Percentiles rank a stretch among this genome's conserved stretches.
These are phyloP conservation scores for Pyrenophora tritici-repentis DNA, from an alignment of 2,329 filamentous ascomycete species.

Conservation along the genomic window DNA sequence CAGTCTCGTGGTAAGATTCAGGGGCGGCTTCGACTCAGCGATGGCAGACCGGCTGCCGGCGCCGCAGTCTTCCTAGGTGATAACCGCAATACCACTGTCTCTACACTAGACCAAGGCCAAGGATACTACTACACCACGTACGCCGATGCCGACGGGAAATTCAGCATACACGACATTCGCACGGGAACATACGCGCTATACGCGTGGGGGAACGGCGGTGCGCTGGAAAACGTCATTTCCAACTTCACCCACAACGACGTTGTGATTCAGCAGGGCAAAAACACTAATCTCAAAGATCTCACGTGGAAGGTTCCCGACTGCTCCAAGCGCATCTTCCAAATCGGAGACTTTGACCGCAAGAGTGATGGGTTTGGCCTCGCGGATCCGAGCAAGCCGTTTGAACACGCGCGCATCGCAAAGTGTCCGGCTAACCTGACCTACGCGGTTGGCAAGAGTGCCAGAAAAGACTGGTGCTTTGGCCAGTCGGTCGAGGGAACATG, in stretches of 20 bases:
- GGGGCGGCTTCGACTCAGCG: constrained; percentile 53
- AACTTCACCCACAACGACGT: constrained; percentile 52
- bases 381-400: constrained; percentile 49
- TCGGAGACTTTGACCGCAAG: constrained; percentile 56
- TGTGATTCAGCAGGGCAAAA: constrained; percentile 41
- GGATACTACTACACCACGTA: constrained; percentile 58
- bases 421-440: constrained; percentile 55
- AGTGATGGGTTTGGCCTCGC: constrained; percentile 51
- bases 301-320: constrained; percentile 49
- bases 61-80: constrained; percentile 59
- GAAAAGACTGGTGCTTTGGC: constrained; percentile 56
- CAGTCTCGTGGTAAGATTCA: constrained; percentile 56
- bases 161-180: constrained; percentile 53
- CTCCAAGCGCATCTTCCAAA: constrained; percentile 54
- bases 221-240: constrained; percentile 53
- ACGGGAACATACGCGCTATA: constrained; percentile 55
- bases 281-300: constrained; percentile 48
- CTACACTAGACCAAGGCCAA: constrained; percentile 55
- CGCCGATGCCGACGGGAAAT: constrained; percentile 51
- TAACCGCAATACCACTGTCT: constrained; percentile 51
- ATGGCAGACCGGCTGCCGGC: constrained; percentile 55
- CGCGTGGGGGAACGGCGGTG: constrained; percentile 57
- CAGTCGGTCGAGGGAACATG: constrained; percentile 48
- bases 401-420: constrained; percentile 52
- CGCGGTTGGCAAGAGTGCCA: constrained; percentile 45